Evolutionary conservation across 257 asterid genomes (phyloP), one percentile per base, ranked within the genome.

Genomic region (Craterostigma plantagineum): DNA sequence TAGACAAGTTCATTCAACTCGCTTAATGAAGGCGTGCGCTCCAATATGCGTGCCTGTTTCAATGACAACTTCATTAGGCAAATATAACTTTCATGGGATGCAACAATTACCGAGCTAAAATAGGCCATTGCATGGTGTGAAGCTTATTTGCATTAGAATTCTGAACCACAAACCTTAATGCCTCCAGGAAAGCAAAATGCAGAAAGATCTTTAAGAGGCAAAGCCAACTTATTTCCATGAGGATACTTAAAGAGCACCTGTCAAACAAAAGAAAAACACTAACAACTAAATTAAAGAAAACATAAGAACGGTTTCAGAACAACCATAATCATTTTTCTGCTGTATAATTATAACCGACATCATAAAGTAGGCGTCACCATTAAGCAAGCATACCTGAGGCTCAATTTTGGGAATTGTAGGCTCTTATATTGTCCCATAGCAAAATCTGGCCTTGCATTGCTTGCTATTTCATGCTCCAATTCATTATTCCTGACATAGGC

Each of bases 171-270:
- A 23, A 71, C 92, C 87, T 72, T 62, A 45, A 79, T 82, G 53
- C 87, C 87, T 55, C 64, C 77, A 33, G 92, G 92, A 58, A 79
- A 79, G 70, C 92, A 79, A 62, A 79, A 79, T 18, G 87, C 67
- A 55, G 87, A 77, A 62, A 79, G 60, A 65, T 79, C 92, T 58
- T 67, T 65, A 42, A 53, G 52, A 42, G 63, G 77, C 63, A 75
- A 49, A 56, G 66, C 69, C 57, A 79, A 36, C 58, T 71, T 67
- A 56, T 75, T 65, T 45, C 73, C 75, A 33, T 87, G 81, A 60
- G 94, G 97, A 65, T 86, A 86, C 66, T 59, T 66, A 58, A 78
- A 81, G 46, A 81, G 79, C 39, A 81, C 80, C 94, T 86, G 41
- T 52, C 51, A 48, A 45, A 43, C 18, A 48, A 9, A n/a, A n/a